Evolutionary conservation across 2,329 filamentous ascomycete genomes (phyloP), one percentile per base, ranked within the genome.

Genomic region (Ophiosphaerella korrae): DNA sequence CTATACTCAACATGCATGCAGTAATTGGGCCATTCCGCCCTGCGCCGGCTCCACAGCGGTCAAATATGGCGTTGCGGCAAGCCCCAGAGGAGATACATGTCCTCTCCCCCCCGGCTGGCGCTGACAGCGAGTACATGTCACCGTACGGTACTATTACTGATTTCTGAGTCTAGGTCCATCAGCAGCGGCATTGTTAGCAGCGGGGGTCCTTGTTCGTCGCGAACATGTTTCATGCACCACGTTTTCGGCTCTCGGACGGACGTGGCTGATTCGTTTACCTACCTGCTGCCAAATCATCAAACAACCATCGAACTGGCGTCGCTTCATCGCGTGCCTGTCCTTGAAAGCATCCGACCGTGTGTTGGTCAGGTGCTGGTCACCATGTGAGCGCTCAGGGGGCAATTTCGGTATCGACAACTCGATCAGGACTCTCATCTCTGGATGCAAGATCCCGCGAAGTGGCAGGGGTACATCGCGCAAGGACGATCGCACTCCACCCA

Each of bases 201-300:
- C 44, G 52, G 53, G 49, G 43, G 36, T 49, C 43, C 49, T 48
- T 47, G 37, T 57, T 57, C 52, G 70, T 71, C 60, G 64, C 66
- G 70, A 59, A 58, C 55, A 52, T 62, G 70, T 73, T 72, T 73
- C 68, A 71, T 64, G 58, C 65, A 62, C 35, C 55, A 51, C 39
- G 46, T 47, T 36, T 43, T 54, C 55, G 62, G 55, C 44, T 42
- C 47, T 31, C 45, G 56, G 49, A 29, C 11, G 11, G 26, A 55
- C 55, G 58, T 56, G 52, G 50, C 62, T 62, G 61, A 57, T 67
- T 60, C 58, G 63, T 60, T 64, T 63, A 52, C 48, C 26, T 29
- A 29, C 26, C 6, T 29, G 48, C 58, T 68, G 64, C 59, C 67
- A 71, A 69, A 71, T 68, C 69, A 71, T 67, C 65, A 69, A 59